phyloP scores from a whole-genome alignment of 1,284 basidiomycete species.

The Macrocystidia cucumis region DNA sequence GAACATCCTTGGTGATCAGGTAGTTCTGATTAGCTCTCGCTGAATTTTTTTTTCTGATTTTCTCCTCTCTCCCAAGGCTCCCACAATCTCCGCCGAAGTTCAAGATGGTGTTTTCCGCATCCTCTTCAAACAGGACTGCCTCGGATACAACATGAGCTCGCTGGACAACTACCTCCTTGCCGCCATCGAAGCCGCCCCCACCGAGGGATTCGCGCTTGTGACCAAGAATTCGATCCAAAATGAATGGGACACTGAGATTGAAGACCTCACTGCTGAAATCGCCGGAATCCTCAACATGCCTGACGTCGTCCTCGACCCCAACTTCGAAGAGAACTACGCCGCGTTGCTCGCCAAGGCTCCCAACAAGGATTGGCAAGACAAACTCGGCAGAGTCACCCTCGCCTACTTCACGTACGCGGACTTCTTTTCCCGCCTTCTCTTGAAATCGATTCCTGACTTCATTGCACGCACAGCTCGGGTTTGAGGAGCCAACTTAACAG shows the following conservation, averaged over 20 bases:
- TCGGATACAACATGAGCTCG: constrained; percentile 17
- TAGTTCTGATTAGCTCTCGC: constrained; percentile 7
- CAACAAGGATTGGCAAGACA: constrained; percentile 19
- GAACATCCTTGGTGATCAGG: constrained; percentile 21
- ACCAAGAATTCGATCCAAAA: constrained; percentile 23
- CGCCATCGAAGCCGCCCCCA: constrained; percentile 20
- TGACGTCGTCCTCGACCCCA: constrained; percentile 26
- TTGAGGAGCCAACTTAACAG: constrained; percentile 18
- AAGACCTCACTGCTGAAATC: constrained; percentile 19
- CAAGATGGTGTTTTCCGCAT: constrained; percentile 24
- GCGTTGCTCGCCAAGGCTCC: constrained; percentile 11
- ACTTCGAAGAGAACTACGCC: constrained; percentile 26
- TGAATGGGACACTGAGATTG: constrained; percentile 20
- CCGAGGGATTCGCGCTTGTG: constrained; percentile 19
- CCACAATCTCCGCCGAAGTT: constrained; percentile 21
- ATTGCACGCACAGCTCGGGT: constrained; percentile 15
- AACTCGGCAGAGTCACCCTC: constrained; percentile 17
- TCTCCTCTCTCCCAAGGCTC: constrained; percentile 10
- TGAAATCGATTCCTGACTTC: constrained; percentile 4
- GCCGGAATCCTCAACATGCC: constrained; percentile 18
- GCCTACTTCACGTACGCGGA: constrained; percentile 17
- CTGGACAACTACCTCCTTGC: constrained; percentile 15
- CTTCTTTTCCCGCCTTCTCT: background rate
- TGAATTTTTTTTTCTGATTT: background rate
- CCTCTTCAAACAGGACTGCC: constrained; percentile 19